Conservation (phyloP, 1,139 yeast genomes). For the Nadsonia starkeyi-henricii region DNA sequence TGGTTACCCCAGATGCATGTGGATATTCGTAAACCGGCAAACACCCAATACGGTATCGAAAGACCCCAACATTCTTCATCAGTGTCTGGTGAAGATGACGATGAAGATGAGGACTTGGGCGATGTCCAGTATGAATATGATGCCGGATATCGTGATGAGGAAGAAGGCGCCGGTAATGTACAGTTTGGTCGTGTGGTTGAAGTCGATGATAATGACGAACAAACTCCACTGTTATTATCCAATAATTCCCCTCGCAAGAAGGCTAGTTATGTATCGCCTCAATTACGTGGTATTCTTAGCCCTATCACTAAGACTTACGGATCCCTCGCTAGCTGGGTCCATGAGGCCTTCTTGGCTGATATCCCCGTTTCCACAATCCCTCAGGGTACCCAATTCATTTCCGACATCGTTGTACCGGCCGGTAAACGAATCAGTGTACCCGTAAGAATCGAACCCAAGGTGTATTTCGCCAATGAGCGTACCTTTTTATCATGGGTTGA, state of each 20-base stretch:
- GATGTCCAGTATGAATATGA: slow-evolving; percentile 26
- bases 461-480: slow-evolving; percentile 96
- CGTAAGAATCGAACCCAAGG: slow-evolving; percentile 96
- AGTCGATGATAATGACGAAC: slow-evolving; percentile 16
- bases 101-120: slow-evolving; percentile 31
- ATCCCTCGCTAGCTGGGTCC: slow-evolving; percentile 14
- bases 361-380: slow-evolving; percentile 59
- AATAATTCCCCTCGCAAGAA: slow-evolving; percentile 1
- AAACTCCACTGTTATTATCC: slow-evolving; percentile 17
- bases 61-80: slow-evolving; percentile 34
- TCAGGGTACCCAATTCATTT: slow-evolving; percentile 65
- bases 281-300: slow-evolving; percentile 1
- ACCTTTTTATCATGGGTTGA: slow-evolving; percentile 94
- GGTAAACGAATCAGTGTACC: slow-evolving; percentile 92
- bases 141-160: slow-evolving; percentile 20
- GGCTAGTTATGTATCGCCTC: not conserved
- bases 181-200: slow-evolving; percentile 15
- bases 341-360: slow-evolving; percentile 16
- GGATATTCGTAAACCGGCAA: slow-evolving; percentile 82
- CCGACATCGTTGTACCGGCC: slow-evolving; percentile 38
- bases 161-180: slow-evolving; percentile 12
- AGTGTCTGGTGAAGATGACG: slow-evolving; percentile 24
- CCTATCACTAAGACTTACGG: slow-evolving; percentile 8
- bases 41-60: slow-evolving; percentile 50
- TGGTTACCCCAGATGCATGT: slow-evolving; percentile 98